Evolutionary conservation across 2,329 filamentous ascomycete genomes (phyloP), one percentile per base, ranked within the genome.

Genomic region (Tothia fuscella): DNA sequence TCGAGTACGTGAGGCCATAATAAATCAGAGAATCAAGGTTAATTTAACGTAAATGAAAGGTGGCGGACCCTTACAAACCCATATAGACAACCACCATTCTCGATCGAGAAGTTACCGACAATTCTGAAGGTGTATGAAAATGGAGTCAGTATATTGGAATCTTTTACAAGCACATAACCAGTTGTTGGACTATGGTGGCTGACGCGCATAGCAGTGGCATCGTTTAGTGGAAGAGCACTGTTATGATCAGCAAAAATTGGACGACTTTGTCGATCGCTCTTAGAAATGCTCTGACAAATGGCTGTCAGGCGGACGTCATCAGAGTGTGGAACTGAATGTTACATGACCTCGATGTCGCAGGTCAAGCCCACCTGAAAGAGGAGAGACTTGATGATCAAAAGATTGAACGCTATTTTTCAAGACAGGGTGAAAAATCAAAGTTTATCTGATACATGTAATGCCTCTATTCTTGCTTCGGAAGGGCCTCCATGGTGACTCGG

Each of bases 371-470:
- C n/a, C n/a, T n/a, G n/a, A n/a, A n/a, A n/a, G n/a, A n/a, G n/a
- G n/a, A n/a, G n/a, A n/a, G n/a, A n/a, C n/a, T n/a, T n/a, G n/a
- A n/a, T n/a, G n/a, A n/a, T n/a, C n/a, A n/a, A n/a, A n/a, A n/a
- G n/a, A n/a, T n/a, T n/a, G n/a, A n/a, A n/a, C n/a, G n/a, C n/a
- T n/a, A n/a, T n/a, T n/a, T n/a, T n/a, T n/a, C n/a, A n/a, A n/a
- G n/a, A n/a, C n/a, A n/a, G n/a, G n/a, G n/a, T n/a, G n/a, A n/a
- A n/a, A n/a, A n/a, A n/a, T n/a, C n/a, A n/a, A n/a, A n/a, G n/a
- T n/a, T 37, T 37, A 21, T 37, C 35, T 14, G 22, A 25, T 6
- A 37, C 35, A 25, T 37, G 35, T 26, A 37, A 4, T n/a, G 21
- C 35, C 14, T 37, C 35, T 6, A 17, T 26, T 4, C 22, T 26